These are phyloP conservation scores for Russula foetens DNA, from an alignment of 768 basidiomycete species.

Conservation along the genomic window DNA sequence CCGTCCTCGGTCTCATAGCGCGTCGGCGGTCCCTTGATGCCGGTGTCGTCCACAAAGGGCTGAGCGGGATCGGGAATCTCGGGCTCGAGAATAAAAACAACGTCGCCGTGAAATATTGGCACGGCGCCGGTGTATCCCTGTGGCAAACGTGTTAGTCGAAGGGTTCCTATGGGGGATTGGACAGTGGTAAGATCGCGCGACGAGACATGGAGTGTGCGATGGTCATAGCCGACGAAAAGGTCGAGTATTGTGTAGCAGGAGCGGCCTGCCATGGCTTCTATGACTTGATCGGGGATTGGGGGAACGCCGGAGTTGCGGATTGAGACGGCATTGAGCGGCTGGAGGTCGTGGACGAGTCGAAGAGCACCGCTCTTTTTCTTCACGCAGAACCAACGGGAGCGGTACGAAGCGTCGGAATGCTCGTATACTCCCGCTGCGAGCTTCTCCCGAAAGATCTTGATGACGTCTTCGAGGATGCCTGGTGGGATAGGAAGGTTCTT, in stretches of 20 bases:
- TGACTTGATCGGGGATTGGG: conserved; percentile 20
- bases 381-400: neutral
- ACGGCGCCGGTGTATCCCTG: conserved; percentile 38
- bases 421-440: conserved; percentile 30
- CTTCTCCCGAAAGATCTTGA: conserved; percentile 31
- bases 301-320: conserved; percentile 20
- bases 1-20: neutral
- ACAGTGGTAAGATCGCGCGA: conserved; percentile 21
- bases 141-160: conserved; percentile 28
- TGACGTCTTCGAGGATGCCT: conserved; percentile 23
- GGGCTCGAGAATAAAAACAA: conserved; percentile 30
- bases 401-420: conserved; percentile 4
- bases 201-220: conserved; percentile 24
- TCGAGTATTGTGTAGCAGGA: too few relatives aligned
- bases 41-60: neutral
- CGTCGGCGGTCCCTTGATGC: neutral
- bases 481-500: conserved; percentile 19
- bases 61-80: conserved; percentile 30
- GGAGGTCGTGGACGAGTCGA: conserved; percentile 21
- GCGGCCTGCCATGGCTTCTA: conserved; percentile 28
- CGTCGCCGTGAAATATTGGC: conserved; percentile 34
- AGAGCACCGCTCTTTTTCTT: conserved; percentile 6
- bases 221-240: conserved; percentile 19
- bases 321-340: conserved; percentile 23
- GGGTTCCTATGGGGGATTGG: neutral